phyloP scores from a whole-genome alignment of 129 eudicot genomes.

The Silybum marianum region DNA sequence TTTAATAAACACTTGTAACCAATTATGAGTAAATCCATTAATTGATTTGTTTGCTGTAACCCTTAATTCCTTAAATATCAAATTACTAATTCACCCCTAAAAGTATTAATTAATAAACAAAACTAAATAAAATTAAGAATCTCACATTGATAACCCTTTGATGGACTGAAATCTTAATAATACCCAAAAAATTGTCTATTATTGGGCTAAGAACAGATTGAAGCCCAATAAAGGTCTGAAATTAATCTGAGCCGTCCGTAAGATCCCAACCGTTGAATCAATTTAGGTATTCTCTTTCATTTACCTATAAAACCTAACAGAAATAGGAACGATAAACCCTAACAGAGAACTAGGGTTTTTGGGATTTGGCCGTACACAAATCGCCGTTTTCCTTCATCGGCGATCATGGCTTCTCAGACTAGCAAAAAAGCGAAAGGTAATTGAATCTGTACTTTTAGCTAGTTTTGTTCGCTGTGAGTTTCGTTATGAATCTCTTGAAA shows the following conservation, averaged over 20 bases:
- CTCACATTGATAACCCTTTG: too few species aligned
- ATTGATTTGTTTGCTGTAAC: too few species aligned
- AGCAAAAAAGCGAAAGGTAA: not conserved
- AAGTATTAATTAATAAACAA: too few species aligned
- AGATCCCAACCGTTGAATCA: slow-evolving; percentile 2
- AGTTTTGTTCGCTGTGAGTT: not conserved
- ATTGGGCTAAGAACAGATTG: not conserved
- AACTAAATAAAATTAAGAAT: too few species aligned
- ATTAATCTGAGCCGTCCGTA: not conserved
- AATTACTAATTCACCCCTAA: too few species aligned
- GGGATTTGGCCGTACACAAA: not conserved
- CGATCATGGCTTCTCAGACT: not conserved
- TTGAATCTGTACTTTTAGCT: not conserved
- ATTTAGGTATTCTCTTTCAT: not conserved
- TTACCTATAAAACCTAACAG: slow-evolving; percentile 1
- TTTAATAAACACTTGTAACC: too few species aligned
- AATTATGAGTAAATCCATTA: too few species aligned
- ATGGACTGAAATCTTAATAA: not conserved
- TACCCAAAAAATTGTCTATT: not conserved
- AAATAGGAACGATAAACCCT: not conserved
- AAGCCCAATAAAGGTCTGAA: not conserved
- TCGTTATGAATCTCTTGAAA: not conserved
- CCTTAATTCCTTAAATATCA: too few species aligned
- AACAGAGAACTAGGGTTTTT: slow-evolving; percentile 13
- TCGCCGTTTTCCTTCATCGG: not conserved